Base-by-base conservation (phyloP, 2,329 filamentous ascomycete species). In the Aschersonia sp. region DNA sequence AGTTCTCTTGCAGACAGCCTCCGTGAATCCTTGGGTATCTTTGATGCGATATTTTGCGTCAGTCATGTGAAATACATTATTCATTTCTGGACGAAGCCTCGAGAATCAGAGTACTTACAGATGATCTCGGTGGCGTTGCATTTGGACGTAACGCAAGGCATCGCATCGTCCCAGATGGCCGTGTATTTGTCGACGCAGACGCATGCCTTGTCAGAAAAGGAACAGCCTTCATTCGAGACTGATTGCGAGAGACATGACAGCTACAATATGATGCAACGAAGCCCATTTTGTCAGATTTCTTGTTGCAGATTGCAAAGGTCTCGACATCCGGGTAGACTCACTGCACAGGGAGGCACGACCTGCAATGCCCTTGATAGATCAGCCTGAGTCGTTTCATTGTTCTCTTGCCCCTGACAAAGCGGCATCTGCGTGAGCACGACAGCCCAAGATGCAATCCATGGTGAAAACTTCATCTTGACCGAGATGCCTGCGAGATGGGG, bases 111-210 rank as follows among this genome's bases (percentile, higher is more conserved):
- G 50, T n/a, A 54, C 58, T 48, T 50, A 61, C 58, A 49, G 10
- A 61, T 47, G 29, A 56, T 54, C 10, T 61, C 50, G 22, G 50
- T 51, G 30, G 57, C 42, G 3, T 45, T 56, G 43, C 59, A 62
- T 10, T 43, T 47, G 22, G 49, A 14, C 22, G 51, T 22, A 11
- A 60, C 52, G 46, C 60, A 62, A 12, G 46, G 44, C 8, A 54
- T 51, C 5, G 54, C 54, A 35, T 49, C 43, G 33, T 52, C 39
- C 37, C 56, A 52, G 37, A 62, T 54, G 30, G 44, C 14, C n/a
- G 12, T 30, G 14, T 45, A 48, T 22, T 54, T 52, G 52, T 55
- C 55, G 45, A 58, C 53, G n/a, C 70, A 73, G 54, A 70, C 72
- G 40, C 49, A 50, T 33, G 46, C 41, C 10, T 44, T n/a, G 44